phyloP scores from a whole-genome alignment of 129 eudicot genomes.

The Cynara cardunculus region DNA sequence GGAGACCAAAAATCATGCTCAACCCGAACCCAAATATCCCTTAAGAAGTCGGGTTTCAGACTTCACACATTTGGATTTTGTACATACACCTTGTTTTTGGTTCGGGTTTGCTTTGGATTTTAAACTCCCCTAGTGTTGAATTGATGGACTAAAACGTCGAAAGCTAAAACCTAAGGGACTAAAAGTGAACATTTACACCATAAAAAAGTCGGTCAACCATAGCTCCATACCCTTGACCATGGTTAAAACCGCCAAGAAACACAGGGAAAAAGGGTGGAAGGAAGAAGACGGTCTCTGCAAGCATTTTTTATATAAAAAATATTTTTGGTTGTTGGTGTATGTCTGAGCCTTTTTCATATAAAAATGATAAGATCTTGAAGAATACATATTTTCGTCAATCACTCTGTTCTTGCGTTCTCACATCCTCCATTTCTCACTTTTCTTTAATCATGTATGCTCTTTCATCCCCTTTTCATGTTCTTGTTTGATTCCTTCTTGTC shows the following conservation, averaged over 20 bases:
- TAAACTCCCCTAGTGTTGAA: too few relatives aligned
- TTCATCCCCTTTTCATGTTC: neutral
- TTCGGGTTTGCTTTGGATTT: too few relatives aligned
- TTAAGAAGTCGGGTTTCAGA: too few relatives aligned
- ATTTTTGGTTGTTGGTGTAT: slow-evolving; percentile 10
- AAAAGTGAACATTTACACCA: neutral
- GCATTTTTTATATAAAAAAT: neutral
- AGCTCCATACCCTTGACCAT: neutral
- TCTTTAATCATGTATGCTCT: neutral
- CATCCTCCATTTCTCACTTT: neutral
- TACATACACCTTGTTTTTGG: too few relatives aligned
- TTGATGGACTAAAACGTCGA: neutral
- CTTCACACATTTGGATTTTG: too few relatives aligned
- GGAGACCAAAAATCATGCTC: too few relatives aligned
- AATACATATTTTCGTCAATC: slow-evolving; percentile 33
- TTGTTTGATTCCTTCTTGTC: neutral
- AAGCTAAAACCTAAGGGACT: neutral
- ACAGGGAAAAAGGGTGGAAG: neutral
- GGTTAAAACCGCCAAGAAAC: neutral
- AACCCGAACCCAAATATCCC: too few relatives aligned
- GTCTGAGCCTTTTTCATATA: neutral
- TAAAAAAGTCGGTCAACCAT: slow-evolving; percentile 1
- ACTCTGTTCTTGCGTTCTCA: slow-evolving; percentile 22
- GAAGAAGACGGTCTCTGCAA: slow-evolving; percentile 9
- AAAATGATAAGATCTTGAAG: neutral